Base-by-base conservation (phyloP, 2,329 filamentous ascomycete genomes). In the Fusarium sambucinum region DNA sequence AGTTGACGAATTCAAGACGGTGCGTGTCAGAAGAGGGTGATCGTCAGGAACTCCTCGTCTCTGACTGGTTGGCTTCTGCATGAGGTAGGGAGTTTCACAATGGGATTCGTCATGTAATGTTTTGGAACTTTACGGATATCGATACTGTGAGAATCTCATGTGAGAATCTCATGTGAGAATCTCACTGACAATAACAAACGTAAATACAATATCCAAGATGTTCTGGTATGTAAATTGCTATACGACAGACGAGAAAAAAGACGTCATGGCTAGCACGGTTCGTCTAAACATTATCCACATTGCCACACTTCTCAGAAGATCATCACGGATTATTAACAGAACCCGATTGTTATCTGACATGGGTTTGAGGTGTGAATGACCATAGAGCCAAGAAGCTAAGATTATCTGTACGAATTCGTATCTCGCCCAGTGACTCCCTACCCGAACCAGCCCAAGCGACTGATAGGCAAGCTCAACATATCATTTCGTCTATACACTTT, bases 41-140 rank as follows among this genome's bases (percentile, higher is more conserved):
- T 68, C 65, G 45, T n/a, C 65, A 68, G 63, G 65, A 59, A 68
- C 65, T 67, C 48, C 37, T 12, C 44, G 53, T 13, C 52, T 68
- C 47, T 47, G 41, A 67, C 58, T 67, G 64, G 64, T 45, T 62
- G 55, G 27, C 47, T 32, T 29, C 57, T 66, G 46, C 48, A 63
- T 56, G 46, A 54, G 58, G 66, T 41, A 69, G 55, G 47, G 66
- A 63, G 45, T 59, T 50, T 42, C 53, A 47, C 38, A 50, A 38
- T 27, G 50, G 6, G 66, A 54, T 44, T 69, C 66, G 66, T 69
- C 50, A 69, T 63, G 61, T 47, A 27, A 41, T 8, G 13, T 21
- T 29, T 10, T 17, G 25, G n/a, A 3, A 33, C 4, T 47, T 32
- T 10, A 44, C 16, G 47, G 23, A 38, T 40, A 29, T 40, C 33